Base-by-base conservation (phyloP, 345 rosid genomes). In the Draba incana region DNA sequence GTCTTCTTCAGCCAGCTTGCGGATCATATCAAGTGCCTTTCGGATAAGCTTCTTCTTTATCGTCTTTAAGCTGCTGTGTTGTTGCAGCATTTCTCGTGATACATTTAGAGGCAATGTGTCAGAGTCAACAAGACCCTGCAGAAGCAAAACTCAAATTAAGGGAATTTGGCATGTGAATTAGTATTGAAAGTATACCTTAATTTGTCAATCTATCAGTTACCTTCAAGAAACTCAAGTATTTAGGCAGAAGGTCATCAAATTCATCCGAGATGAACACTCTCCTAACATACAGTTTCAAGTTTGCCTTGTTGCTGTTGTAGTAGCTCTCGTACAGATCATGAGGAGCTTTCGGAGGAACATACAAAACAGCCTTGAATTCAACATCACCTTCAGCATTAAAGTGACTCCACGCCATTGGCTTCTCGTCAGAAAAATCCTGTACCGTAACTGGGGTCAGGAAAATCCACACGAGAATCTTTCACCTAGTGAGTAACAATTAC, bases 91-190 rank as follows among this genome's bases (percentile, higher is more conserved):
- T 82, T 94, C 99, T 69, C 98, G 79, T 31, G 98, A 94, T 43
- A 94, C 99, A 68, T 91, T 94, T 48, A 89, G 90, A 14, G 96
- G 98, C 66, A 94, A 78, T 15, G 98, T 87, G 75, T 91, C 98
- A 3, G 98, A 94, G 82, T 94, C 99, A 79, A 94, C 95, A 39
- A 94, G 96, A 80, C 99, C 99, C 99, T 94, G 87, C 77, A 70
- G 68, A 78, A 75, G 24, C 16, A 57, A 20, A 20, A 50, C 50
- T 13, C 60, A 31, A 64, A 53, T 77, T 37, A 25, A 15, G 25
- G 28, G 37, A 33, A 63, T 35, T 42, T 8, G 66, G 42, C 55
- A 10, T 3, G 13, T 31, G 8, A 37, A 12, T 57, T 54, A 5
- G 10, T 6, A 58, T 9, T 33, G 62, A 58, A 51, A 8, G 49